Percentiles rank a stretch among this genome's conserved stretches.
phyloP scores from a whole-genome alignment of 768 basidiomycete genomes.

The Amanita rubescens region DNA sequence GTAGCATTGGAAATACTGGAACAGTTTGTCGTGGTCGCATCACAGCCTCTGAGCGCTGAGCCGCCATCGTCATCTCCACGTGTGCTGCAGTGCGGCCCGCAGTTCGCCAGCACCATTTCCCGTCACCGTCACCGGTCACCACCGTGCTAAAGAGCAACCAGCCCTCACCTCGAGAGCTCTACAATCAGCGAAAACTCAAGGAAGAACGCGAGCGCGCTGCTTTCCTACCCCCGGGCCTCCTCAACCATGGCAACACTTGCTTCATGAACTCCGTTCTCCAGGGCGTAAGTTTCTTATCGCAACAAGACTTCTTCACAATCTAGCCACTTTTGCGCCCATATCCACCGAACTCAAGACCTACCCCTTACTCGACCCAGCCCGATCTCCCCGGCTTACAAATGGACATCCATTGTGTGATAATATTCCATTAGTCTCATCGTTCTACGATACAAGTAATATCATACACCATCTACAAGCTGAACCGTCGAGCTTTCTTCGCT shows the following conservation, averaged over 20 bases:
- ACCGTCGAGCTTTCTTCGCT: conserved; percentile 46
- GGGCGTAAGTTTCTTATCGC: conserved; percentile 64
- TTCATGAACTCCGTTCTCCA: conserved; percentile 96
- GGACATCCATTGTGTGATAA: no score
- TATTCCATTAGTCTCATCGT: background rate
- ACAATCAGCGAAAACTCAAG: conserved; percentile 46
- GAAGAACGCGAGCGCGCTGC: conserved; percentile 59
- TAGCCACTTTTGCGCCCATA: conserved; percentile 48
- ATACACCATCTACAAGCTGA: background rate
- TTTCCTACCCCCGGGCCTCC: conserved; percentile 62
- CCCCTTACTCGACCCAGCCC: conserved; percentile 33
- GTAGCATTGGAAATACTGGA: no score
- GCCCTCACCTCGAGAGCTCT: conserved; percentile 56
- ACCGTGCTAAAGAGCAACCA: conserved; percentile 48
- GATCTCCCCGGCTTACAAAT: conserved; percentile 66
- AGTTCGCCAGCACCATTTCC: background rate
- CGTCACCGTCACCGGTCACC: background rate
- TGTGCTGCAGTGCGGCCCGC: background rate
- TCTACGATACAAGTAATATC: background rate
- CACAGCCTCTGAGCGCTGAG: no score
- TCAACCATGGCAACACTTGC: conserved; percentile 86
- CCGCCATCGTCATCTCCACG: no score
- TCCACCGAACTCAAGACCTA: conserved; percentile 33
- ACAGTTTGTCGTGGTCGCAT: no score
- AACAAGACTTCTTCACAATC: conserved; percentile 50